Evolutionary conservation across 441 rosid genomes (phyloP).

Genomic region (Eruca vesicaria): DNA sequence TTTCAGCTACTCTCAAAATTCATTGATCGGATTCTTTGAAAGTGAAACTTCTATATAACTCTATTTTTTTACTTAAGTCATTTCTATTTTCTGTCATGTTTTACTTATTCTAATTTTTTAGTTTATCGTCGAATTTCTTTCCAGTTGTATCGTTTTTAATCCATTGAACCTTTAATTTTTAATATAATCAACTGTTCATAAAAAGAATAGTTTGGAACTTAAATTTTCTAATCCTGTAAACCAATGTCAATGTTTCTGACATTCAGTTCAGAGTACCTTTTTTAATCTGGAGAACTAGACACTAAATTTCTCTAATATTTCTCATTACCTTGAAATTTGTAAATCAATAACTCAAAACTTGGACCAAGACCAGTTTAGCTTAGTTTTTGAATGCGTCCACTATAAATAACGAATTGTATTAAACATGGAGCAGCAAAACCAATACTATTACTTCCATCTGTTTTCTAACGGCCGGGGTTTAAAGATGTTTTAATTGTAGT

Average conservation of each 20-base stretch:
- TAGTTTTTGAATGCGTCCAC: neutral
- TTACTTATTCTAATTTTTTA: no score
- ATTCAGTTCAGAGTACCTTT: neutral
- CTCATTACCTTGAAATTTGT: neutral
- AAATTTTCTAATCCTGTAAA: no score
- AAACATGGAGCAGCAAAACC: slow-evolving; percentile 1
- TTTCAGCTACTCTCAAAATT: no score
- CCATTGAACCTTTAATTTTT: no score
- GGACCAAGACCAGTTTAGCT: neutral
- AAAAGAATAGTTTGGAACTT: no score
- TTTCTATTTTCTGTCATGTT: no score
- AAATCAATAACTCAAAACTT: neutral
- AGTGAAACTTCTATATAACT: no score
- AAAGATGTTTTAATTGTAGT: neutral
- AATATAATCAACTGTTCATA: no score
- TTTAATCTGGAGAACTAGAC: neutral
- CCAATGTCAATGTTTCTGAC: neutral
- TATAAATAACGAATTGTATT: neutral
- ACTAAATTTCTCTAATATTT: neutral
- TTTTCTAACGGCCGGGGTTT: neutral
- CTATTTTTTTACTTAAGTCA: no score
- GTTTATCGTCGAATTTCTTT: no score
- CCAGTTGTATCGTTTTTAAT: no score
- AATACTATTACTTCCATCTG: neutral
- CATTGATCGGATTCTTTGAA: no score